phyloP scores from a whole-genome alignment of 441 rosid genomes.

The Rhodomyrtus psidioides region DNA sequence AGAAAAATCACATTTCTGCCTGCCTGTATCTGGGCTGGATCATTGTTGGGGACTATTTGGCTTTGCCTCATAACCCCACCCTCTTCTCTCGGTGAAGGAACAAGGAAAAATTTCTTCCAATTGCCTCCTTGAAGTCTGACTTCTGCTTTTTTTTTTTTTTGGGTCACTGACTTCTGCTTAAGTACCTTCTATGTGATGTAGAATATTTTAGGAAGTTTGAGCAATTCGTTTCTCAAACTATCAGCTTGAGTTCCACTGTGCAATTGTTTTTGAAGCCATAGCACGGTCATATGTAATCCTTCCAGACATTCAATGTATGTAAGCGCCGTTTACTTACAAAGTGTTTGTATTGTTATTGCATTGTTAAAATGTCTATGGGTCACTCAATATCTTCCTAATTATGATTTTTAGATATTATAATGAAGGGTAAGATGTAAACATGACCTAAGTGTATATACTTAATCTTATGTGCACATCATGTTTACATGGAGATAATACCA shows the following conservation, averaged over 20 bases:
- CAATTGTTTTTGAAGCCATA: background rate
- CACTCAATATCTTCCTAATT: background rate
- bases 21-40: background rate
- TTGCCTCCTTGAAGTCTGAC: background rate
- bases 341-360: background rate
- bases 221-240: background rate
- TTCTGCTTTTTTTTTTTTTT: background rate
- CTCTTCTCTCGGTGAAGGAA: background rate
- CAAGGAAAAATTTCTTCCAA: background rate
- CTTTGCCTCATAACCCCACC: background rate
- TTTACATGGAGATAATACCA: background rate
- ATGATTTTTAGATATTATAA: background rate
- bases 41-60: background rate
- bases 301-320: background rate
- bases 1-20: background rate
- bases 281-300: background rate
- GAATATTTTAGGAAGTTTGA: background rate
- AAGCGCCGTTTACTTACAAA: background rate
- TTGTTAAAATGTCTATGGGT: background rate
- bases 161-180: background rate
- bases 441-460: background rate
- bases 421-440: background rate
- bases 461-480: background rate
- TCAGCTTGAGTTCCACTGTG: background rate
- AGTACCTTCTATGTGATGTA: background rate